These are phyloP conservation scores for Medicago lupulina DNA, from an alignment of 306 rosid genomes.

Conservation along the genomic window DNA sequence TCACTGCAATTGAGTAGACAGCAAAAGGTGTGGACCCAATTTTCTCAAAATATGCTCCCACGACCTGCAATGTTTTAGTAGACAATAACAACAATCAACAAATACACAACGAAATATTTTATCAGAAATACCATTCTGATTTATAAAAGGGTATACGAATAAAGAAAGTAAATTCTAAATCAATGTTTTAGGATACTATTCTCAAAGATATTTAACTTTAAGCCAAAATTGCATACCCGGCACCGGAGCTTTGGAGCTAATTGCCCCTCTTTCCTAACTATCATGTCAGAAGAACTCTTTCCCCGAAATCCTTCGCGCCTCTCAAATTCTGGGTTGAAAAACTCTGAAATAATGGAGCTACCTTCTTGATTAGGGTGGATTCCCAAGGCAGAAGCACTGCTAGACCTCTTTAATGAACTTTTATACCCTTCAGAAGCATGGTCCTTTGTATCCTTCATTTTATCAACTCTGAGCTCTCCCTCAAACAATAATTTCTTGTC, in stretches of 20 bases:
- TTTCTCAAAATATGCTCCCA: slow-evolving; percentile 96
- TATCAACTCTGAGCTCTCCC: slow-evolving; percentile 51
- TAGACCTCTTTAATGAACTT: slow-evolving; percentile 73
- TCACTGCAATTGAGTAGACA: slow-evolving; percentile 91
- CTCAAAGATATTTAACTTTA: slow-evolving; percentile 22
- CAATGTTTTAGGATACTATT: slow-evolving; percentile 15
- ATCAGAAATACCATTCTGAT: slow-evolving; percentile 33
- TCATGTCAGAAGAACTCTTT: slow-evolving; percentile 67
- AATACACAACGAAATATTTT: slow-evolving; percentile 10
- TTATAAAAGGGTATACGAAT: slow-evolving; percentile 3
- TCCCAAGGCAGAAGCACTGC: slow-evolving; percentile 71
- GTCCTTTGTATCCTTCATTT: slow-evolving; percentile 41
- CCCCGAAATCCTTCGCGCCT: slow-evolving; percentile 53
- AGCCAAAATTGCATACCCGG: slow-evolving; percentile 70
- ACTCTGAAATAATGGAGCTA: slow-evolving; percentile 75
- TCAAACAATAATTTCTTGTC: slow-evolving; percentile 44
- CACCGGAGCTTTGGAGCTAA: slow-evolving; percentile 80
- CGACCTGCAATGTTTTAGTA: slow-evolving; percentile 65
- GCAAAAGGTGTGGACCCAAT: slow-evolving; percentile 91
- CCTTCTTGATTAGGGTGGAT: slow-evolving; percentile 56
- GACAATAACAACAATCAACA: slow-evolving; percentile 40
- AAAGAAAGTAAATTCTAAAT: not conserved
- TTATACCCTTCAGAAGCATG: slow-evolving; percentile 50
- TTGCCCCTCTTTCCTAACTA: slow-evolving; percentile 62
- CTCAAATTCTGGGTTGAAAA: slow-evolving; percentile 63